Evolutionary conservation across 108 stramenopile genomes (phyloP).

Genomic region (Fragilariopsis cylindrus): DNA sequence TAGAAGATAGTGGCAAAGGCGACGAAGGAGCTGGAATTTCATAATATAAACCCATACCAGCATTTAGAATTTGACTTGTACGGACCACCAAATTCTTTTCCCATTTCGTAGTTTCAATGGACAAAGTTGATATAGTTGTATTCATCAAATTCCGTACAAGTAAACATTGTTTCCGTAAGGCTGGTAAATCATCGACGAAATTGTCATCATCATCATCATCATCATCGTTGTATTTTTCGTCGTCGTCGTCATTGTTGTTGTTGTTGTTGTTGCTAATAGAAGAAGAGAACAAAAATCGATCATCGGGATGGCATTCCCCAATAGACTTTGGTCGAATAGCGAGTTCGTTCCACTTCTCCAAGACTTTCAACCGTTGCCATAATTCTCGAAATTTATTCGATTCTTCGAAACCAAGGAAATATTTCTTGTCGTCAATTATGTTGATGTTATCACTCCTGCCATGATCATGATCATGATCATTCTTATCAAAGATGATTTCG

Average conservation of each 20-base stretch:
- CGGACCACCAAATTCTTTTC: slow-evolving; percentile 8
- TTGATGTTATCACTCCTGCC: too few species aligned
- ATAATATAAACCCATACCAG: slow-evolving; percentile 41
- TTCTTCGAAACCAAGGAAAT: slow-evolving; percentile 23
- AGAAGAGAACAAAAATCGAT: slow-evolving; percentile 19
- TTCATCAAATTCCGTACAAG: slow-evolving; percentile 29
- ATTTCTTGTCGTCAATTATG: not conserved
- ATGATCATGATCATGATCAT: too few species aligned
- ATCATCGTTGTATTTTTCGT: not conserved
- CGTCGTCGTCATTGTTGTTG: not conserved
- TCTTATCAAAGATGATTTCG: too few species aligned
- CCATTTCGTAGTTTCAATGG: slow-evolving; percentile 5
- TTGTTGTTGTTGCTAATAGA: too few species aligned
- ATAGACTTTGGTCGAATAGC: slow-evolving; percentile 30
- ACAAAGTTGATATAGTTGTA: slow-evolving; percentile 17
- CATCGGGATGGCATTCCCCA: slow-evolving; percentile 31
- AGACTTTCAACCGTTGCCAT: slow-evolving; percentile 15
- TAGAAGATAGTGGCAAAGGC: too few species aligned
- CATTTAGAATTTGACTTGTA: slow-evolving; percentile 26
- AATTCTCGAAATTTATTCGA: slow-evolving; percentile 7
- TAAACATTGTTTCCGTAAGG: slow-evolving; percentile 25
- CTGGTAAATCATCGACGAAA: slow-evolving; percentile 17
- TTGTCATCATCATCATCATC: not conserved
- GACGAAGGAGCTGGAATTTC: too few species aligned
- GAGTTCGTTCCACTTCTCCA: slow-evolving; percentile 43